Evolutionary conservation across 805 yeast genomes (phyloP), one percentile per base, ranked within the genome.

Genomic region (Starmerella scarabaei): DNA sequence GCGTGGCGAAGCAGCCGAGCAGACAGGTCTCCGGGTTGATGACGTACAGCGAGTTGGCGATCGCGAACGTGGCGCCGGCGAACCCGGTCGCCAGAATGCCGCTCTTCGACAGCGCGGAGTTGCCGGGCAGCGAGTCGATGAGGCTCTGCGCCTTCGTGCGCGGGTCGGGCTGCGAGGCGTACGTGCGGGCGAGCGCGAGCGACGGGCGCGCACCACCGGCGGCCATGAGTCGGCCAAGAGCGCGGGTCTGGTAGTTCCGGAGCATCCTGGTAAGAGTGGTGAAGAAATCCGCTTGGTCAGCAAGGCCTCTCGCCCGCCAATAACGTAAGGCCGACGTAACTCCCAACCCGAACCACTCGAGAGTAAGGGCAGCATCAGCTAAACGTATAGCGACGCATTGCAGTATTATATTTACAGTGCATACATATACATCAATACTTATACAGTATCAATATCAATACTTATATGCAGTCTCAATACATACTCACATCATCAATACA

Each of bases 81-180:
- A 94, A 75, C 47, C 88, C 74, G 40, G 98, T 86, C 57, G 95
- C 95, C 58, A 91, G 70, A 59, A 86, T 73, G 60, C 96, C 95
- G 48, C 96, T 84, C 76, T 91, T 91, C 52, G 95, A 75, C 53
- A 88, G 64, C 54, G 74, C 69, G 57, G 75, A 74, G 75, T 74
- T 79, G 62, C 96, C 96, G 63, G 98, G 98, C 53, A 91, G 67
- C 49, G 95, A 83, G 58, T 81, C 86, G 56, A 88, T 75, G 64
- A 88, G 75, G 38, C 94, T 75, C 58, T 73, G 65, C 44, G 98
- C 98, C 48, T 38, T 41, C 39, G 42, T n/a, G 39, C 36, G 45
- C 34, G 48, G 50, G 57, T 86, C 94, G 35, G 60, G 50, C 52
- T 56, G 53, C 30, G 53, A 35, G 36, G 63, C 50, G 48, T 63